A percentile compares a stretch with the other conserved stretches of the same genome.
phyloP scores from a whole-genome alignment of 345 rosid genomes.

The Camelina neglecta region DNA sequence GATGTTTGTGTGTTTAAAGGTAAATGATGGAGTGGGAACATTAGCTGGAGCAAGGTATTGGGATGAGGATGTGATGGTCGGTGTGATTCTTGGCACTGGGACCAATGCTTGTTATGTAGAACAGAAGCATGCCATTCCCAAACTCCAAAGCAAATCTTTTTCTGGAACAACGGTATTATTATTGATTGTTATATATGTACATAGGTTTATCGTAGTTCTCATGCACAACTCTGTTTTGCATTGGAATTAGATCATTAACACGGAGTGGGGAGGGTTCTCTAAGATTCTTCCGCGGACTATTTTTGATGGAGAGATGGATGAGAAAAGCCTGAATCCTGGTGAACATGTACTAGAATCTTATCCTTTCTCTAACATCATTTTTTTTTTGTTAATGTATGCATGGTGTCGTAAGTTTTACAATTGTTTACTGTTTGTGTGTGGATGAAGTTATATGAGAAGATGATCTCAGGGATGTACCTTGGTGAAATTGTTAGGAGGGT shows the following conservation, averaged over 20 bases:
- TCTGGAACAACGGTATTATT: conserved; percentile 58
- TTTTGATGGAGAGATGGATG: conserved; percentile 79
- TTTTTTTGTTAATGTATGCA: background rate
- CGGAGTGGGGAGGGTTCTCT: conserved; percentile 93
- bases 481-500: conserved; percentile 82
- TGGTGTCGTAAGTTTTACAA: background rate
- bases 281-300: conserved; percentile 68
- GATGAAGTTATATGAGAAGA: conserved; percentile 82
- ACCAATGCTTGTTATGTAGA: conserved; percentile 95
- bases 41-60: conserved; percentile 82
- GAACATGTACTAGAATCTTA: conserved; percentile 65
- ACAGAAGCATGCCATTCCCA: conserved; percentile 64
- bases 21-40: conserved; percentile 81
- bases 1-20: conserved; percentile 48
- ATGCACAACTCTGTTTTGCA: conserved; percentile 28
- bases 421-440: conserved; percentile 31
- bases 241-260: conserved; percentile 65
- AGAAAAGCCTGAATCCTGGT: conserved; percentile 73
- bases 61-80: conserved; percentile 86
- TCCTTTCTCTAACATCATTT: background rate
- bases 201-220: background rate
- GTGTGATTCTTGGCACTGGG: conserved; percentile 93
- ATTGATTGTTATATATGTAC: background rate
- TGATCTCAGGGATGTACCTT: conserved; percentile 93
- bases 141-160: conserved; percentile 51